A percentile compares a stretch with the other conserved stretches of the same genome.
phyloP scores from a whole-genome alignment of 305 asterid genomes.

The Withania somnifera region DNA sequence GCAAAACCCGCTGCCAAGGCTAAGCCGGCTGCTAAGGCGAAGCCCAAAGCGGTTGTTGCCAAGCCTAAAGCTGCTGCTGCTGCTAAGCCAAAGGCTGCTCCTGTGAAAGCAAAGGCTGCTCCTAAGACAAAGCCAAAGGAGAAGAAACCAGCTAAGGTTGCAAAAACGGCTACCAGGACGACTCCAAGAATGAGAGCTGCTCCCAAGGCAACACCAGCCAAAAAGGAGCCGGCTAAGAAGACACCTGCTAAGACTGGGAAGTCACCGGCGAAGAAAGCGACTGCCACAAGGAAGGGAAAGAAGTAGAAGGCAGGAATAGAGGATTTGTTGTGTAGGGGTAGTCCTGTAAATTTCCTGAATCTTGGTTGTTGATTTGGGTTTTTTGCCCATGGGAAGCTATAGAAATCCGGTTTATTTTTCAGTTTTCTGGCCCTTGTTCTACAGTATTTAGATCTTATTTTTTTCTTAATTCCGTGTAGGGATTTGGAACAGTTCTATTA shows the following conservation, averaged over 20 bases:
- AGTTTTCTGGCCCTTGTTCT: neutral
- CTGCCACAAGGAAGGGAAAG: neutral
- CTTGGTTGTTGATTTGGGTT: neutral
- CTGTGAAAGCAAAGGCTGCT: constrained; percentile 5
- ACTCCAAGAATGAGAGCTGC: constrained; percentile 7
- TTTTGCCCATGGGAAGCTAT: neutral
- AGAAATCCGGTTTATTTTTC: neutral
- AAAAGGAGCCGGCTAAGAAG: constrained; percentile 7
- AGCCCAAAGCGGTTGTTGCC: constrained; percentile 28
- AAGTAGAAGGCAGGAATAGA: neutral
- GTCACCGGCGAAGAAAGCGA: constrained; percentile 14
- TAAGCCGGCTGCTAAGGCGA: constrained; percentile 27
- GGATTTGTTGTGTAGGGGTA: constrained; percentile 2
- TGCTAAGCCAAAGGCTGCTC: constrained; percentile 23
- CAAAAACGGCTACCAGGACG: constrained; percentile 33
- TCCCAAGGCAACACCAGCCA: neutral
- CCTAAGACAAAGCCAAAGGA: constrained; percentile 18
- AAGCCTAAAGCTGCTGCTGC: constrained; percentile 32
- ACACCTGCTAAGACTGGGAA: neutral
- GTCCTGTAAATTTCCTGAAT: neutral
- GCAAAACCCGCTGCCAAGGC: neutral
- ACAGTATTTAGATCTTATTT: neutral
- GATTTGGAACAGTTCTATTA: neutral
- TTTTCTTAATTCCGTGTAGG: neutral
- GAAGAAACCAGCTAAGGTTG: constrained; percentile 42